Base-by-base conservation (phyloP, 495 filamentous ascomycete genomes). In the Trichoderma reesei region DNA sequence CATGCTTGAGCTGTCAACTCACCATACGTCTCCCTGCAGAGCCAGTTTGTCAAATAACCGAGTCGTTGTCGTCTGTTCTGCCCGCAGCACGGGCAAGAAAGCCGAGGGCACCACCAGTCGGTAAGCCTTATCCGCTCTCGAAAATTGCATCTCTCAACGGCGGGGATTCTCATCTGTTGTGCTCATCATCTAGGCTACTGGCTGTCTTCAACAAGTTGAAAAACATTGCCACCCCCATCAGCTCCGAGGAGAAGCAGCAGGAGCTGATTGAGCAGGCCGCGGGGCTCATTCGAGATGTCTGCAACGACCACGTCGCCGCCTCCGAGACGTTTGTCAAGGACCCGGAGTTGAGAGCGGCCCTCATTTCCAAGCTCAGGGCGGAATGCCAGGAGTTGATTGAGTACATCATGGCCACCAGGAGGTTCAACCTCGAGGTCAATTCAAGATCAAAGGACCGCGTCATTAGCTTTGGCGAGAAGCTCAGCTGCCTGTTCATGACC, bases 91-190 rank as follows among this genome's bases (percentile, higher is more conserved):
- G 63, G 88, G 87, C 64, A 93, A 90, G 68, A 98, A 98, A 74
- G 83, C 83, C 37, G 90, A 93, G 64, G 92, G 92, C 61, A 97
- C 94, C 56, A 98, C 94, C 51, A 98, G 94, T 78, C 85, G 91
- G 90, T 95, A 79, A 85, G 88, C n/a, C 1, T 41, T 41, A 39
- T 64, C 60, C 44, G 37, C 56, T 31, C 42, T 14, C 56, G 36
- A 48, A 44, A 20, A 5, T 9, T 33, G 46, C 31, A 16, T 59
- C 5, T 11, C 44, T 4, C 33, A 65, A 33, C 44, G n/a, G n/a
- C n/a, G n/a, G 20, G 7, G 10, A 65, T 65, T 65, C 64, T 56
- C 38, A 5, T 56, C 11, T 56, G 9, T 13, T 10, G 11, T 31
- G 3, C 7, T 48, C 41, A 42, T 41, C 37, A 31, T 2, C 34